A percentile compares a stretch with the other conserved stretches of the same genome.
These are phyloP conservation scores for Rhynchosporium secalis DNA, from an alignment of 2,329 filamentous ascomycete genomes.

Conservation along the genomic window DNA sequence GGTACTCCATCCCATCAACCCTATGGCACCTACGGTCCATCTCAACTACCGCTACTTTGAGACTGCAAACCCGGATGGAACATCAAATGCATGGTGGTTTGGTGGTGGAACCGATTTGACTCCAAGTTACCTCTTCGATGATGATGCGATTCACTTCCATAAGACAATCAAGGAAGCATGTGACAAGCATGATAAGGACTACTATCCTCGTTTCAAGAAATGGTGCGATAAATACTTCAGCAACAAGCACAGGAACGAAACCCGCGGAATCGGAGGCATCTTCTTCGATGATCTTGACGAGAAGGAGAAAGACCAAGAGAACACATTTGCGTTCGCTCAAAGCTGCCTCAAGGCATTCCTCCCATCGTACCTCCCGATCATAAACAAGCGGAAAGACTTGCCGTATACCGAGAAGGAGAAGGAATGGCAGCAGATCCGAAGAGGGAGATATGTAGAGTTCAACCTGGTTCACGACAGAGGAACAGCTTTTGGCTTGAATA, in stretches of 20 bases:
- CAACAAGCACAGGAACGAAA: conserved; percentile 87
- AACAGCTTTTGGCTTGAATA: conserved; percentile 90
- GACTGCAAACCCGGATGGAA: conserved; percentile 81
- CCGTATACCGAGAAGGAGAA: conserved; percentile 83
- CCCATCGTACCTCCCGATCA: conserved; percentile 86
- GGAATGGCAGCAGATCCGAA: conserved; percentile 91
- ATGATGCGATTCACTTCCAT: conserved; percentile 97
- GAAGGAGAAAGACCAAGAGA: conserved; percentile 81
- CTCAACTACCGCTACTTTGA: conserved; percentile 99
- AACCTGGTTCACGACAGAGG: conserved; percentile 96
- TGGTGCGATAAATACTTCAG: conserved; percentile 99
- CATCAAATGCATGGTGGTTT: conserved; percentile 93
- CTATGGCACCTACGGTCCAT: conserved; percentile 96
- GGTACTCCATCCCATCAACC: conserved; percentile 90
- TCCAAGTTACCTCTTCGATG: conserved; percentile 90
- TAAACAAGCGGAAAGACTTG: conserved; percentile 88
- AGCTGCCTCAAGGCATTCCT: conserved; percentile 85
- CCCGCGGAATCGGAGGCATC: conserved; percentile 88
- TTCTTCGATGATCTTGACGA: conserved; percentile 98
- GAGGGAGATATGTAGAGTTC: conserved; percentile 97
- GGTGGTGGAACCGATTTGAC: conserved; percentile 94
- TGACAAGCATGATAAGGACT: conserved; percentile 87
- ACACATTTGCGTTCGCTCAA: conserved; percentile 85
- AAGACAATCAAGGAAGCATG: conserved; percentile 88
- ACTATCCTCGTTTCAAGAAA: conserved; percentile 93